phyloP scores from a whole-genome alignment of 2,329 filamentous ascomycete species.

The Aureobasidium melanogenum region DNA sequence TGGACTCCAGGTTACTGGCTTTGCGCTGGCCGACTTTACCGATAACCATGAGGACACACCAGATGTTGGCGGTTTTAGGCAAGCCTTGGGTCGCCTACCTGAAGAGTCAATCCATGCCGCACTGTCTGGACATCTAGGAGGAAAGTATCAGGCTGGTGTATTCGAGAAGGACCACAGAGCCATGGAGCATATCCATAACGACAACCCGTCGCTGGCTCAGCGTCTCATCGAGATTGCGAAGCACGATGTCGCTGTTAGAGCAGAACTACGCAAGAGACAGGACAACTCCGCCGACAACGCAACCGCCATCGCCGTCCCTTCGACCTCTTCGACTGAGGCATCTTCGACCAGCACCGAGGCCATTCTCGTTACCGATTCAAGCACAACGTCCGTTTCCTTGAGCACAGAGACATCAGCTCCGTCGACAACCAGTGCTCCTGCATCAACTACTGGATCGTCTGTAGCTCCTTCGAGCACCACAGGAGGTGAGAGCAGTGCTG shows the following conservation, averaged over 20 bases:
- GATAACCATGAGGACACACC: slow-evolving; percentile 15
- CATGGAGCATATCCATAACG: slow-evolving; percentile 53
- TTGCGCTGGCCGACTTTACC: slow-evolving; percentile 21
- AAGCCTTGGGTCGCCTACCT: slow-evolving; percentile 48
- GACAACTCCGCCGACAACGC: slow-evolving; percentile 13
- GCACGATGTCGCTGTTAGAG: slow-evolving; percentile 24
- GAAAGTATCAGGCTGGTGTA: slow-evolving; percentile 59
- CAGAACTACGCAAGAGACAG: slow-evolving; percentile 36
- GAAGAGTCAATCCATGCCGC: slow-evolving; percentile 56
- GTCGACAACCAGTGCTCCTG: not conserved
- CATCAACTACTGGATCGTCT: slow-evolving; percentile 14
- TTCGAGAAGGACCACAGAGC: slow-evolving; percentile 57
- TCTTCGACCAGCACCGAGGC: slow-evolving; percentile 18
- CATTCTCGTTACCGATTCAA: slow-evolving; percentile 19
- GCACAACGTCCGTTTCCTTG: slow-evolving; percentile 19
- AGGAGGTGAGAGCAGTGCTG: slow-evolving; percentile 17
- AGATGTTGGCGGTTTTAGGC: slow-evolving; percentile 38
- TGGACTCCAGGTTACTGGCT: slow-evolving; percentile 28
- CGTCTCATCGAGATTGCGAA: slow-evolving; percentile 57
- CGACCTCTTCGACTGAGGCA: slow-evolving; percentile 4
- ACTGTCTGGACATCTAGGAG: slow-evolving; percentile 53
- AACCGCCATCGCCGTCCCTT: slow-evolving; percentile 16
- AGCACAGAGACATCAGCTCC: slow-evolving; percentile 16
- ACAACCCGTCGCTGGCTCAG: slow-evolving; percentile 53
- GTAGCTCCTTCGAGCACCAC: slow-evolving; percentile 13